Evolutionary conservation across 108 stramenopile genomes (phyloP), one percentile per base, ranked within the genome.

Genomic region (Conticribra guillardii): DNA sequence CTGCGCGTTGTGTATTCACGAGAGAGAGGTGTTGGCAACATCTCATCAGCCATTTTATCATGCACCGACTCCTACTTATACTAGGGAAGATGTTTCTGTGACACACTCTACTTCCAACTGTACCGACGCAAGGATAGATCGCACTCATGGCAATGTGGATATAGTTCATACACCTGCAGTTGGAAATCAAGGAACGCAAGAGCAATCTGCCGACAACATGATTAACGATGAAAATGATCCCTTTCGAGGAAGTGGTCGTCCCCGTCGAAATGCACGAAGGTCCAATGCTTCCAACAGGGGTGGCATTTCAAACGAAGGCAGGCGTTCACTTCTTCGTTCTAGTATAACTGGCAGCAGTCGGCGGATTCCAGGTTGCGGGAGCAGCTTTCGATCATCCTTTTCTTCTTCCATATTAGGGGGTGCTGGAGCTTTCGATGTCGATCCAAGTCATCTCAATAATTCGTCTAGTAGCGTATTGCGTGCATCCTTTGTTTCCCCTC

Each of bases 311-410:
- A 50, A 16, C 55, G 30, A 23, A 29, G 54, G 21, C 33, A 37
- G 54, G 41, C 28, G 1, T 37, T 30, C 23, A 4, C 54, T 52
- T 67, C 41, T 56, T 17, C 9, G 62, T 31, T 51, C n/a, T 29
- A 53, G 53, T 28, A 28, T 44, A 64, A 31, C 5, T 19, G 26
- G 24, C 2, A 53, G 51, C 18, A n/a, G n/a, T n/a, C n/a, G n/a
- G n/a, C n/a, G n/a, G n/a, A n/a, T n/a, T n/a, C 52, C 37, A 28
- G 56, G 64, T 2, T 56, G 49, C 24, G 64, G 56, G 9, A 66
- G 64, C 19, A 59, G 49, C 37, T 55, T 65, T 48, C 73, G 64
- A 44, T 66, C 73, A 52, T 74, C 73, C 24, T 56, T 66, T 45
- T 58, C 64, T 32, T 59, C 73, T 24, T 57, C 64, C 11, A 21